A percentile compares a stretch with the other conserved stretches of the same genome.
Evolutionary conservation across 805 yeast species (phyloP).

Genomic region (Metschnikowia reukaufii): DNA sequence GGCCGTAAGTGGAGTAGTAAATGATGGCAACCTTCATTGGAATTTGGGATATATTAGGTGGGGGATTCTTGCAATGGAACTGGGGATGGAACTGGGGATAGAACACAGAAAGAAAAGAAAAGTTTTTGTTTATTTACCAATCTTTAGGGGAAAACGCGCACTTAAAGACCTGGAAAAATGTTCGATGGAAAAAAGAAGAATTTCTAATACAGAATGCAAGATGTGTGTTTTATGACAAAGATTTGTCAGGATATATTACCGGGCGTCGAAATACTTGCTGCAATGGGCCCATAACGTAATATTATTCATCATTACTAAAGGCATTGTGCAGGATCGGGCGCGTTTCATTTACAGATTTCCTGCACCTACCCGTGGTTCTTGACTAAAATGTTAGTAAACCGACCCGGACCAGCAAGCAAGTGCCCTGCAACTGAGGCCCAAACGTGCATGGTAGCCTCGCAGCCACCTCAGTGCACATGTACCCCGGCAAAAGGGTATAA

Average conservation of each 20-base stretch:
- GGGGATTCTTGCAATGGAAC: background rate
- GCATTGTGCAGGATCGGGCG: slow-evolving; percentile 4
- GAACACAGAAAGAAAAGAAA: background rate
- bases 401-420: background rate
- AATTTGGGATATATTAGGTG: background rate
- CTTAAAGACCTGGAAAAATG: too few species aligned
- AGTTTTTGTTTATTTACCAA: too few species aligned
- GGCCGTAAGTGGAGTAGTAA: slow-evolving; percentile 23
- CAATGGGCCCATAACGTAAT: too few species aligned
- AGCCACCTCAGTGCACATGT: background rate
- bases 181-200: too few species aligned
- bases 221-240: background rate
- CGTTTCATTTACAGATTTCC: background rate
- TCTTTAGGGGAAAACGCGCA: background rate
- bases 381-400: slow-evolving; percentile 4
- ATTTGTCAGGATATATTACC: background rate
- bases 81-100: too few species aligned
- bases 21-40: slow-evolving; percentile 21
- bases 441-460: background rate
- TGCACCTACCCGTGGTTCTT: background rate
- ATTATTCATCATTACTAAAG: slow-evolving; percentile 8
- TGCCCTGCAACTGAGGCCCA: background rate
- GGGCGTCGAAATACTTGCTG: too few species aligned
- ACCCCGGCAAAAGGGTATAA: background rate
- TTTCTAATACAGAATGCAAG: too few species aligned